A percentile compares a stretch with the other conserved stretches of the same genome.
Conservation (phyloP, 106 monocot species). For the Gastrodia elata region DNA sequence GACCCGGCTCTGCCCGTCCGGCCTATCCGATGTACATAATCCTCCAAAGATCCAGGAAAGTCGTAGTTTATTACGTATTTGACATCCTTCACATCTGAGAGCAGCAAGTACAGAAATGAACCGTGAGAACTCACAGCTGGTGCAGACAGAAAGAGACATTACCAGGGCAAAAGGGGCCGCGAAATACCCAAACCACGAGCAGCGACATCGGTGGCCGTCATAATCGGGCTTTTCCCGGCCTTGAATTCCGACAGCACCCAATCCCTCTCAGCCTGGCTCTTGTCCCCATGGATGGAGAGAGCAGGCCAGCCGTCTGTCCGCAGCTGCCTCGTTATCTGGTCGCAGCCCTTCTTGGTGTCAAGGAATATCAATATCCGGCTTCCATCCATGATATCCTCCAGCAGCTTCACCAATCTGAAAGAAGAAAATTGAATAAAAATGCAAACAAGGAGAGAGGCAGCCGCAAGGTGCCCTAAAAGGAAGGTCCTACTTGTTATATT, state of each 20-base stretch:
- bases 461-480: neutral
- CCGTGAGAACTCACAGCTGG: neutral
- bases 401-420: slow-evolving; percentile 69
- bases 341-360: slow-evolving; percentile 95
- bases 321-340: slow-evolving; percentile 85
- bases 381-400: slow-evolving; percentile 98
- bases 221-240: slow-evolving; percentile 90
- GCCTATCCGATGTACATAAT: slow-evolving; percentile 91
- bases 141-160: neutral
- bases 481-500: slow-evolving; percentile 88
- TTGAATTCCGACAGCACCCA: slow-evolving; percentile 99
- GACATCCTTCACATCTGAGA: slow-evolving; percentile 97
- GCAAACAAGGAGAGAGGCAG: neutral
- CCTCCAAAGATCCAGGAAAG: slow-evolving; percentile 93
- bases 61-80: slow-evolving; percentile 98
- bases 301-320: slow-evolving; percentile 95
- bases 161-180: neutral
- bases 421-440: neutral
- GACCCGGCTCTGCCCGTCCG: slow-evolving; percentile 88
- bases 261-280: slow-evolving; percentile 94
- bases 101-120: slow-evolving; percentile 1
- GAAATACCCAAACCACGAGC: slow-evolving; percentile 64
- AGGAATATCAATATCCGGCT: slow-evolving; percentile 89
- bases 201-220: slow-evolving; percentile 99
- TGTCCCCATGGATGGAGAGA: slow-evolving; percentile 90